These are phyloP conservation scores for Gastrolobium villosum DNA, from an alignment of 306 rosid species.

Conservation along the genomic window DNA sequence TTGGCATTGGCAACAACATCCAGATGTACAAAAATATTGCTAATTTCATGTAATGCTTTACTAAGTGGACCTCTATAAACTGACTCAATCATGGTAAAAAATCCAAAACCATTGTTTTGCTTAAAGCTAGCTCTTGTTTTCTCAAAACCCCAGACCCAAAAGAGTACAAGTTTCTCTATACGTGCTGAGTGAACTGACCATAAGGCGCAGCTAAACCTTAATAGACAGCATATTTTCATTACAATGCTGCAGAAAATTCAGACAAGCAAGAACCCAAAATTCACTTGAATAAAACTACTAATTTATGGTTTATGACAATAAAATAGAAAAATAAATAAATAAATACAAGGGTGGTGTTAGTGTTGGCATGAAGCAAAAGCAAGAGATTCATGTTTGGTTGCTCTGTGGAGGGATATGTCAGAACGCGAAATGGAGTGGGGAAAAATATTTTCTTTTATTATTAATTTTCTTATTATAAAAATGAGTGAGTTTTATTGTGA, in stretches of 20 bases:
- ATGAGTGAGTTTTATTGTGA: too few relatives aligned
- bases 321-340: background rate
- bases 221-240: background rate
- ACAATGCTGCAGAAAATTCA: background rate
- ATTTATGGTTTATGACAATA: background rate
- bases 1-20: background rate
- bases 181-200: constrained; percentile 18
- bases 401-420: constrained; percentile 49
- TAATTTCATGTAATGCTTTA: background rate
- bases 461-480: too few relatives aligned
- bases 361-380: constrained; percentile 49
- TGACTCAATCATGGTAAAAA: background rate
- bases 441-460: background rate
- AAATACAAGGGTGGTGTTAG: constrained; percentile 32
- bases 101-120: background rate
- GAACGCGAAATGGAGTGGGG: constrained; percentile 54
- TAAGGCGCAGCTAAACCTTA: constrained; percentile 2
- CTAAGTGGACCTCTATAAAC: background rate
- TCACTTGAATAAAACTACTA: background rate
- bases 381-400: constrained; percentile 48
- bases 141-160: background rate
- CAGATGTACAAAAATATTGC: background rate
- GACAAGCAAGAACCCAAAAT: background rate
- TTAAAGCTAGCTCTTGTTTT: background rate
- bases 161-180: background rate